These are phyloP conservation scores for Piper betle DNA, from an alignment of 164 flowering plant genomes.

Conservation along the genomic window DNA sequence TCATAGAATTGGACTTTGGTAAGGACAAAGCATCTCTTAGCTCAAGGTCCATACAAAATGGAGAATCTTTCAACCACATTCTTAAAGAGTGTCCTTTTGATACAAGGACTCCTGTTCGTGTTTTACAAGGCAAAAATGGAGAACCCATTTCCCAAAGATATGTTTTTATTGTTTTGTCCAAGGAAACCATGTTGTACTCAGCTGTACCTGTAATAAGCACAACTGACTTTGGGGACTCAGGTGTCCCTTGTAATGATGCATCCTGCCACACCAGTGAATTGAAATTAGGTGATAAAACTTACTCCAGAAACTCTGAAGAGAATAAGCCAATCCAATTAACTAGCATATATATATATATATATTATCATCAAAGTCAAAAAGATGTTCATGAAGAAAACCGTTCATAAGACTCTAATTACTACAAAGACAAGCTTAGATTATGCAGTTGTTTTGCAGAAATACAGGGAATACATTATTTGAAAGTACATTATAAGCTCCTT, in stretches of 20 bases:
- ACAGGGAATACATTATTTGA: too few species aligned
- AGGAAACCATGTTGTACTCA: conserved; percentile 79
- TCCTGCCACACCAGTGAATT: conserved; percentile 35
- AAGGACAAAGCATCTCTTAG: conserved; percentile 62
- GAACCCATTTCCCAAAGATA: conserved; percentile 98
- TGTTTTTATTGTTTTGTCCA: conserved; percentile 68
- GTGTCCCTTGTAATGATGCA: conserved; percentile 82
- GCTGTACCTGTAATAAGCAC: conserved; percentile 80
- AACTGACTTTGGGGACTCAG: conserved; percentile 87
- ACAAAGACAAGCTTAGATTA: too few species aligned
- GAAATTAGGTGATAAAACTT: not conserved
- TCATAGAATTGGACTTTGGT: conserved; percentile 76
- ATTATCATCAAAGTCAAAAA: too few species aligned
- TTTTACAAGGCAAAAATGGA: conserved; percentile 88
- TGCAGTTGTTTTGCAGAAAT: too few species aligned
- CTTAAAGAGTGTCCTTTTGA: conserved; percentile 87
- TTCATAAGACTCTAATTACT: too few species aligned
- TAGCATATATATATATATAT: too few species aligned
- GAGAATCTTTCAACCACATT: conserved; percentile 97
- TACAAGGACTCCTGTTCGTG: conserved; percentile 67
- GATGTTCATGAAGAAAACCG: too few species aligned
- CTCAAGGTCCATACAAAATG: conserved; percentile 93
- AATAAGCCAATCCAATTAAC: too few species aligned
- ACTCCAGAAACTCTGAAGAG: not conserved
- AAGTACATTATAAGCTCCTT: too few species aligned